Base-by-base conservation (phyloP, 1,139 yeast species). In the Saccharomyces pastorianus region DNA sequence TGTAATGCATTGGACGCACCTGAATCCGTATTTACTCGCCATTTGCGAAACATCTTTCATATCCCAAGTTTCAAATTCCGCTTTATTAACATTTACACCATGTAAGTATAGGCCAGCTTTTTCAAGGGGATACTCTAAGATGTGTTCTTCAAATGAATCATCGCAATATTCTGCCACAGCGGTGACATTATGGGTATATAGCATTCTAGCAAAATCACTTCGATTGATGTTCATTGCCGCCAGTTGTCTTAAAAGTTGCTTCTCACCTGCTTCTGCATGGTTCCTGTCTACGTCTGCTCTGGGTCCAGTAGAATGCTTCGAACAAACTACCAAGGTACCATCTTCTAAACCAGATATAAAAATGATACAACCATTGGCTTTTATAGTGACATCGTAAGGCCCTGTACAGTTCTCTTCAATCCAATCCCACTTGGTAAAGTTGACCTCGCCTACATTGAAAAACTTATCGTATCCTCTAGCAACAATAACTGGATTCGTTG, bases 121-220 rank as follows among this genome's bases (percentile, higher is more conserved):
- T 14, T 74, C 73, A 1, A 83, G 83, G 1, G 78, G 69, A 64
- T 95, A 95, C 52, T 85, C 85, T 54, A 95, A 74, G 11, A 95
- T 89, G 68, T 95, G 99, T 69, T 95, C 99, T 67, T 95, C 99
- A 70, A 95, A 95, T 0, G 73, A 73, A 64, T 95, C 99, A 67
- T 95, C 97, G 70, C 99, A 95, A 49, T 83, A 78, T 69, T 93
- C 99, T 1, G 95, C 91, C 0, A 90, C 96, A 0, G 96, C 96
- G 0, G 99, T 95, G 31, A 82, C 68, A 58, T 83, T 80, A 59
- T 76, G 62, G 1, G 70, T 63, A 62, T 76, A 76, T 20, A 95
- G 72, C 4, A 73, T 71, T 46, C 64, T 62, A 0, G 90, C 97
- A 49, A 95, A 76, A 0, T 80, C 79, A 13, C 64, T 59, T 1